A percentile compares a stretch with the other conserved stretches of the same genome.
Evolutionary conservation across 1,139 yeast species (phyloP).

Genomic region (Blastobotrys capitulatus): DNA sequence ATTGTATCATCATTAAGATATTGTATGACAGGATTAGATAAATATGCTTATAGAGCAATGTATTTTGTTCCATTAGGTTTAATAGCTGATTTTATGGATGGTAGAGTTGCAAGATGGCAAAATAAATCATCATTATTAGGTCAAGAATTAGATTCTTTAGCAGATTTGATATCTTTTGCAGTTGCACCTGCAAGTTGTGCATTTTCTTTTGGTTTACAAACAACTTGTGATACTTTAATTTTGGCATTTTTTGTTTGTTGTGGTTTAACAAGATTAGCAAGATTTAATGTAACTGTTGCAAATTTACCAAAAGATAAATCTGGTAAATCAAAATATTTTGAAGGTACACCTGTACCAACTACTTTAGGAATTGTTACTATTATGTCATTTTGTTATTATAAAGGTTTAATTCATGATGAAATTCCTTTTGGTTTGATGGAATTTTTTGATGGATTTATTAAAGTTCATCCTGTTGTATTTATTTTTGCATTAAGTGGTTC

Average conservation of each 20-base stretch:
- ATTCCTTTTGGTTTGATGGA: conserved; percentile 66
- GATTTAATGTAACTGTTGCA: conserved; percentile 91
- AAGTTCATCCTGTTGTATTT: conserved; percentile 65
- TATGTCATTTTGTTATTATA: conserved; percentile 55
- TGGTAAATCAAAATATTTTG: conserved; percentile 81
- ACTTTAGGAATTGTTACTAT: conserved; percentile 60
- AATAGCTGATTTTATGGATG: conserved; percentile 93
- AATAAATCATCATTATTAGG: conserved; percentile 93
- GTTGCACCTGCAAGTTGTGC: conserved; percentile 94
- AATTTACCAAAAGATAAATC: conserved; percentile 82
- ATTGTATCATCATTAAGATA: conserved; percentile 80
- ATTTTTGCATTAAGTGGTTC: conserved; percentile 78
- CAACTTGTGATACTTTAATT: conserved; percentile 72
- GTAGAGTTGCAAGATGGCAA: conserved; percentile 92
- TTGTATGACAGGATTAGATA: conserved; percentile 28
- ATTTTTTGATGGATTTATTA: conserved; percentile 60
- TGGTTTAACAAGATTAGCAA: conserved; percentile 88
- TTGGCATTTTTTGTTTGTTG: conserved; percentile 85
- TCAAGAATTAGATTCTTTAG: conserved; percentile 93
- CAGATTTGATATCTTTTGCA: conserved; percentile 89
- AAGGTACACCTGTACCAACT: conserved; percentile 94
- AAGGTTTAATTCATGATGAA: conserved; percentile 39
- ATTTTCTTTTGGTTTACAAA: conserved; percentile 80
- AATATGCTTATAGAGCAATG: conserved; percentile 84
- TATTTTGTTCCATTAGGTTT: conserved; percentile 82